These are phyloP conservation scores for Rosa persica DNA, from an alignment of 306 rosid species.

Conservation along the genomic window DNA sequence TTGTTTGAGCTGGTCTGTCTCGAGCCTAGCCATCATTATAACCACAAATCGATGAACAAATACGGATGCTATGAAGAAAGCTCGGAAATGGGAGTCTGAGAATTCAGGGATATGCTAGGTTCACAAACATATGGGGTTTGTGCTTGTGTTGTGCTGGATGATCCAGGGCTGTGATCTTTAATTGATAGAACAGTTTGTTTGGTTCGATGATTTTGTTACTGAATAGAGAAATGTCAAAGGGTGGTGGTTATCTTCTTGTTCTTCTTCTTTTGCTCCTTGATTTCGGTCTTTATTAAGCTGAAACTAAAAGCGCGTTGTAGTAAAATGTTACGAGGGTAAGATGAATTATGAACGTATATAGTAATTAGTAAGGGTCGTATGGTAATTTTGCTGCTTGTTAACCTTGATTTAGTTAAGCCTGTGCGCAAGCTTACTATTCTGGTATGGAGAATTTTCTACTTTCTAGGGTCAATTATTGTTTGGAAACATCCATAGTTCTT, in stretches of 20 bases:
- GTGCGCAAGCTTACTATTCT: too few species aligned
- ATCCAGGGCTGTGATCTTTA: background rate
- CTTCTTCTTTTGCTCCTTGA: background rate
- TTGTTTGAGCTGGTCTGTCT: conserved; percentile 56
- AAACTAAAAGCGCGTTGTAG: background rate
- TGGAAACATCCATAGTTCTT: too few species aligned
- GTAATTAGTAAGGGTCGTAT: background rate
- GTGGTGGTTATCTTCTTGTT: background rate
- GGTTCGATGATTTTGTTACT: background rate
- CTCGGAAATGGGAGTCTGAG: background rate
- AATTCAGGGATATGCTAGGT: background rate
- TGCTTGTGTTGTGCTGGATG: background rate
- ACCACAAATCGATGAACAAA: background rate
- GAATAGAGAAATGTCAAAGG: background rate
- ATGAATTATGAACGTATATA: background rate
- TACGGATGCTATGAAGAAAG: background rate
- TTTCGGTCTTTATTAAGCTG: background rate
- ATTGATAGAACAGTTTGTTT: background rate
- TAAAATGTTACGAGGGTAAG: background rate
- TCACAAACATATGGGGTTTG: background rate
- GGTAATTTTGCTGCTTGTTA: background rate
- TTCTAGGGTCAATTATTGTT: too few species aligned
- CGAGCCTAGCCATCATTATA: conserved; percentile 34
- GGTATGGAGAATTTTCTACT: too few species aligned
- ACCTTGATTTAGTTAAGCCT: background rate